These are phyloP conservation scores for Metarhizium humberi DNA, from an alignment of 2,329 filamentous ascomycete genomes.

Conservation along the genomic window DNA sequence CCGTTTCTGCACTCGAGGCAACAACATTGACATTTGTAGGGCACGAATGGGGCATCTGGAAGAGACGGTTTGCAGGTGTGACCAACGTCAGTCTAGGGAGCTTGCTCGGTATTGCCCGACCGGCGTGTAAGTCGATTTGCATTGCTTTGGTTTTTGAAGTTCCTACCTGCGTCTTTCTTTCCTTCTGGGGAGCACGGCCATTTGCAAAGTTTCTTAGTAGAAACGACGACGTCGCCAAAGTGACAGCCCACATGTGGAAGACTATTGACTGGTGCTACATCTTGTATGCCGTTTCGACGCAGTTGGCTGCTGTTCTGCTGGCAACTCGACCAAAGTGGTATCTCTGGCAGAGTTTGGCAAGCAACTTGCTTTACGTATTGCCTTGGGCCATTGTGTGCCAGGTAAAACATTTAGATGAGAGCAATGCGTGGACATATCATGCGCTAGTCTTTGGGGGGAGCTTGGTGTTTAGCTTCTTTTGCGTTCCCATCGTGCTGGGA, in stretches of 20 bases:
- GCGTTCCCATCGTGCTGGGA: conserved; percentile 38
- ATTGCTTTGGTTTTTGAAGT: too few species aligned
- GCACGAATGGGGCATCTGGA: too few species aligned
- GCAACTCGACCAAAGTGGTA: conserved; percentile 59
- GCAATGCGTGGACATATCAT: conserved; percentile 59
- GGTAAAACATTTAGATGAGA: conserved; percentile 32
- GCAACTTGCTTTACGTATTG: conserved; percentile 59
- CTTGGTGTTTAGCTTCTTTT: conserved; percentile 56
- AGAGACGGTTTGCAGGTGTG: too few species aligned
- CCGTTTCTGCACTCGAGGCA: conserved; percentile 21
- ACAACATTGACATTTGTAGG: too few species aligned
- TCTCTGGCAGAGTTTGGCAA: conserved; percentile 54
- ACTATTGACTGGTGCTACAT: conserved; percentile 60
- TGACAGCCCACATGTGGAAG: conserved; percentile 57
- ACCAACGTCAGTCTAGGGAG: too few species aligned
- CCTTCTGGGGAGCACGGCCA: conserved; percentile 15
- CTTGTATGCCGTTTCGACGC: conserved; percentile 56
- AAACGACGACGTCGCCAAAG: conserved; percentile 45
- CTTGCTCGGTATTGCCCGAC: too few species aligned
- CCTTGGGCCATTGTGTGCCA: conserved; percentile 61
- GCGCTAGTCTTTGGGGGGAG: conserved; percentile 58
- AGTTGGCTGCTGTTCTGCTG: conserved; percentile 55
- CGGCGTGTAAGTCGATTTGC: too few species aligned
- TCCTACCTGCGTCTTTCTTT: too few species aligned
- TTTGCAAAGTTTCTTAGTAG: conserved; percentile 56